Evolutionary conservation across 352 stramenopile species (phyloP), one percentile per base, ranked within the genome.

Genomic region (Globisporangium canariense): DNA sequence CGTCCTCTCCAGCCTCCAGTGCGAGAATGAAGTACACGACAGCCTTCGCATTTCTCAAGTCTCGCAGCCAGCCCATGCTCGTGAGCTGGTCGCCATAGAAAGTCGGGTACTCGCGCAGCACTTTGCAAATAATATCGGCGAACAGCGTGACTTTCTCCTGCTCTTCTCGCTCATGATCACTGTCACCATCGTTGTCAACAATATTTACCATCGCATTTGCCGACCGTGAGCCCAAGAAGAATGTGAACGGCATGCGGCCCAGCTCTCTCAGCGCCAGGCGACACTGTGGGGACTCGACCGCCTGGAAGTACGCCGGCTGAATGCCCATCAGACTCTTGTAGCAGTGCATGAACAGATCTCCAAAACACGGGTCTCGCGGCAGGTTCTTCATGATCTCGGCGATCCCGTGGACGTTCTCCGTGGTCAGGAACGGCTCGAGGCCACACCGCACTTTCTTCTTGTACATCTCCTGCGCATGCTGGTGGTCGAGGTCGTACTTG

Each of bases 321-420:
- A 93, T 76, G 34, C 66, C 67, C 14, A 88, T 65, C 8, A 94
- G 28, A 36, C 68, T 76, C 10, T 76, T 68, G 59, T 91, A 93
- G 57, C 77, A 89, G 20, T 86, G 63, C 25, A 90, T 67, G 58
- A 94, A 91, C n/a, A 95, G 53, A 32, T 93, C 79, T 13, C 81
- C 91, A 62, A 96, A 96, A 25, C 72, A 72, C 6, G 80, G 74
- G 2, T 93, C 85, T 8, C 71, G 73, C 0, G 89, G 89, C 0
- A 97, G 53, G n/a, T 85, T 83, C 64, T 86, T 88, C 55, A 97
- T 65, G 18, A 97, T 80, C 68, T 91, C 82, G n/a, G 80, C 85
- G 43, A 96, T 89, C 0, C 80, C 82, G 46, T 91, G 79, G 1
- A 51, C 68, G 41, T 92, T 93, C 56, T 90, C 79, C 1, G 74